These are phyloP conservation scores for Sapria himalayana DNA, from an alignment of 345 rosid species.

Conservation along the genomic window DNA sequence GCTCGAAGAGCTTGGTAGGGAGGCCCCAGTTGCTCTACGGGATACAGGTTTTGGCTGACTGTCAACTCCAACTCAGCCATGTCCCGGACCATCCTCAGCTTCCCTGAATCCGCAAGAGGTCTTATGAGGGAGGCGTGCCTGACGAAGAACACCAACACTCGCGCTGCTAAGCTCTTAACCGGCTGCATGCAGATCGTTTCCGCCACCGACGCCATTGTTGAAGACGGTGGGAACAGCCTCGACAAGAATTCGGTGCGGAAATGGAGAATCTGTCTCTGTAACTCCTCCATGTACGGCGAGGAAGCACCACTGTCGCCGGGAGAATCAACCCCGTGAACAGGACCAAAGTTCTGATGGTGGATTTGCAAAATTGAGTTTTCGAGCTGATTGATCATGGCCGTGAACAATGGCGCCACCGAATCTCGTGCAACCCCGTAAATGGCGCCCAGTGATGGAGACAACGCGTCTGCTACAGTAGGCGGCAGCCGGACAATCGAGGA, in stretches of 20 bases:
- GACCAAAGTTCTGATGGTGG: constrained; percentile 79
- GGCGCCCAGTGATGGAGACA: constrained; percentile 56
- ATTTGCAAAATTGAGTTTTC: constrained; percentile 83
- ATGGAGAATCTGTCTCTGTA: constrained; percentile 74
- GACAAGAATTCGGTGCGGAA: constrained; percentile 76
- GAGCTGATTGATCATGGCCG: constrained; percentile 78
- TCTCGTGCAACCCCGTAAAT: constrained; percentile 78
- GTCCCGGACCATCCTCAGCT: constrained; percentile 87
- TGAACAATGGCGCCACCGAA: constrained; percentile 70
- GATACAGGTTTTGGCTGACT: constrained; percentile 82
- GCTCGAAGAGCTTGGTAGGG: constrained; percentile 95
- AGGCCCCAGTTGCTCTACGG: constrained; percentile 91
- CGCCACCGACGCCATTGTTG: constrained; percentile 27
- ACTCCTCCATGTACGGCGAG: constrained; percentile 95
- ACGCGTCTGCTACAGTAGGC: constrained; percentile 52
- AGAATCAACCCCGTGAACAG: constrained; percentile 49
- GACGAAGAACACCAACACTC: constrained; percentile 73
- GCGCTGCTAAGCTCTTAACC: constrained; percentile 66
- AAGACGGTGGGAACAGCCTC: constrained; percentile 65
- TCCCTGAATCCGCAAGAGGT: constrained; percentile 95
- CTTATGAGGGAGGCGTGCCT: constrained; percentile 86
- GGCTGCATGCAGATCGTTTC: constrained; percentile 91
- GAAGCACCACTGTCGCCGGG: constrained; percentile 65
- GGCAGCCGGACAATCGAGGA: constrained; percentile 51
- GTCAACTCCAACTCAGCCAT: constrained; percentile 98